Evolutionary conservation across 352 stramenopile species (phyloP), one percentile per base, ranked within the genome.

Genomic region (Pythium periplocum): DNA sequence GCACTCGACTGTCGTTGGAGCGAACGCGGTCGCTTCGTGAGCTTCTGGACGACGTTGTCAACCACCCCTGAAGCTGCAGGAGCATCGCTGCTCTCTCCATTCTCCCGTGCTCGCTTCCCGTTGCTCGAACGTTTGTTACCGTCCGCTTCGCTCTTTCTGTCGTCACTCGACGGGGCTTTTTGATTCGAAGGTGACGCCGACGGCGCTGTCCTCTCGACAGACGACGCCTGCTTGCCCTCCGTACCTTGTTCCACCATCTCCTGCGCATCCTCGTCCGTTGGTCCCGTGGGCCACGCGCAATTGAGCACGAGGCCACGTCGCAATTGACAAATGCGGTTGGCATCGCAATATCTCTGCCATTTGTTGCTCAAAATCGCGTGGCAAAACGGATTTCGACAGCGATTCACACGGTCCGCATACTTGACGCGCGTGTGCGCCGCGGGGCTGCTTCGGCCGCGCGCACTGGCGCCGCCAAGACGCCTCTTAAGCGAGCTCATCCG

Each of bases 51-150:
- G 38, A 17, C 7, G 7, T 5, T n/a, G 41, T 26, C 45, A 26
- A 41, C 6, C 57, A 30, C 6, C 53, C 39, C 6, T 61, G 59
- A 32, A 65, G 58, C 48, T 53, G 64, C 52, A 36, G 53, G 60
- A 8, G 12, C 34, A 32, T 33, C 9, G 46, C 26, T 17, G 44
- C 41, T 8, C 37, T 48, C 30, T 59, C 12, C 35, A 55, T 3
- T 36, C 33, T 31, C 34, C 5, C 49, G 6, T 26, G 45, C 34
- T 53, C 64, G 10, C 32, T 32, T 11, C 12, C 38, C 7, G 7
- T 42, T 12, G 7, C 38, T 12, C 38, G 38, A 12, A 8, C 12
- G 7, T 12, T 42, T 12, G 7, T 42, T 42, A 8, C 7, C 38
- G 7, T 42, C 12, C 38, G 38, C 38, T 12, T 42, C 38, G 0